Conservation (phyloP, 108 stramenopile genomes). For the Parmales sp. region DNA sequence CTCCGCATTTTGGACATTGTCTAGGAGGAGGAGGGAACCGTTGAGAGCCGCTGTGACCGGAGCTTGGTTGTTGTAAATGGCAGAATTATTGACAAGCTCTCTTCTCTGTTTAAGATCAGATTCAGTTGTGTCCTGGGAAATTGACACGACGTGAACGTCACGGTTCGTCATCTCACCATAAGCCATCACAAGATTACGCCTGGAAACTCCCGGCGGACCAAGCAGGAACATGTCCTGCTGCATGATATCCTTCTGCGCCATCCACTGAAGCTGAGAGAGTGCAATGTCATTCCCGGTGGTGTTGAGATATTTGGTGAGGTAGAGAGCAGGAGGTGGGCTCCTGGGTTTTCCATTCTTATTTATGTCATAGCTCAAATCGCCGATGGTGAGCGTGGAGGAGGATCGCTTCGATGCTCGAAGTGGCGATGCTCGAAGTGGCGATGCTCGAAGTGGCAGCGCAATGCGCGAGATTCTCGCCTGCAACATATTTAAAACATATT, state of each 20-base stretch:
- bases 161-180: slow-evolving; percentile 54
- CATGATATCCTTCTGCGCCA: slow-evolving; percentile 70
- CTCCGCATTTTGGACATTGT: slow-evolving; percentile 74
- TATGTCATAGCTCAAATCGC: no score
- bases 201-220: slow-evolving; percentile 46
- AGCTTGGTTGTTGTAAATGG: slow-evolving; percentile 52
- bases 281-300: no score
- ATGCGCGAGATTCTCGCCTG: no score
- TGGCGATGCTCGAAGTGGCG: no score
- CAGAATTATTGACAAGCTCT: slow-evolving; percentile 29
- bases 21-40: slow-evolving; percentile 69
- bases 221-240: slow-evolving; percentile 63
- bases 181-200: slow-evolving; percentile 45
- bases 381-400: no score
- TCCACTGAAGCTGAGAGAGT: slow-evolving; percentile 61
- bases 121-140: slow-evolving; percentile 66
- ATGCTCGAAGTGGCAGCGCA: no score
- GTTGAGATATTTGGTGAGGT: no score
- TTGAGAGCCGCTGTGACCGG: slow-evolving; percentile 73
- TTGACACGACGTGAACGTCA: slow-evolving; percentile 53
- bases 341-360: no score
- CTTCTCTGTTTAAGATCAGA: slow-evolving; percentile 74
- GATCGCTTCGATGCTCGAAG: no score
- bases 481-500: no score
- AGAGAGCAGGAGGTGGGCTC: no score